Evolutionary conservation across 768 basidiomycete species (phyloP).

Genomic region (Candolleomyces efflorescens): DNA sequence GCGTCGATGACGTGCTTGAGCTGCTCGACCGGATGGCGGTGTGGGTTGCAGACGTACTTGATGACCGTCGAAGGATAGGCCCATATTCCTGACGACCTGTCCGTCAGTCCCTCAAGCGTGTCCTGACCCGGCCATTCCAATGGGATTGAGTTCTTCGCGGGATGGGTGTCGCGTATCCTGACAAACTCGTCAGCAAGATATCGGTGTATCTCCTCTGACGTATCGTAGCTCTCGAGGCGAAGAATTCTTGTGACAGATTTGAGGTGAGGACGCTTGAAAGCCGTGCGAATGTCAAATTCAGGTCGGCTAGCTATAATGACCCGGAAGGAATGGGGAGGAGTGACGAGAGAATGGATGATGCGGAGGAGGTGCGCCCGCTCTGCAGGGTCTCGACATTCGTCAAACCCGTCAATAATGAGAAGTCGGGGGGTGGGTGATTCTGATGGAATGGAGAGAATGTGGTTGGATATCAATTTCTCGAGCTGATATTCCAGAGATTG

Average conservation of each 20-base stretch:
- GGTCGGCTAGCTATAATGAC: slow-evolving; percentile 9
- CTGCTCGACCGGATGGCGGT: neutral
- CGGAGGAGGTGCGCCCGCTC: neutral
- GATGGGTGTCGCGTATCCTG: neutral
- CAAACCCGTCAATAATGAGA: slow-evolving; percentile 10
- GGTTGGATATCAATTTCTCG: neutral
- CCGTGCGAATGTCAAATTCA: neutral
- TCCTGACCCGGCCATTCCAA: slow-evolving; percentile 2
- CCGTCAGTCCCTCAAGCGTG: neutral
- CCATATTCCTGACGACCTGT: slow-evolving; percentile 1
- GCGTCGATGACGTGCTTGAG: neutral
- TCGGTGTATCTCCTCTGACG: neutral
- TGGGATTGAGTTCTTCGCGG: neutral
- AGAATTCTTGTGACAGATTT: neutral
- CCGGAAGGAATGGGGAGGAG: neutral
- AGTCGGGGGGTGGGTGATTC: neutral
- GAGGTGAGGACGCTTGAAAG: neutral
- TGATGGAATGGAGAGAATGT: neutral
- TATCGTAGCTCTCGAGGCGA: neutral
- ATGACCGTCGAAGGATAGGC: slow-evolving; percentile 6
- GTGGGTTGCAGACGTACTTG: slow-evolving; percentile 3
- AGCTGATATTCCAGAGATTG: neutral
- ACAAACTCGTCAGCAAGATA: neutral
- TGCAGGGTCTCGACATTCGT: slow-evolving; percentile 3
- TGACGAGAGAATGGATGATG: neutral